Conservation (phyloP, 306 rosid species). For the Acacia crassicarpa region DNA sequence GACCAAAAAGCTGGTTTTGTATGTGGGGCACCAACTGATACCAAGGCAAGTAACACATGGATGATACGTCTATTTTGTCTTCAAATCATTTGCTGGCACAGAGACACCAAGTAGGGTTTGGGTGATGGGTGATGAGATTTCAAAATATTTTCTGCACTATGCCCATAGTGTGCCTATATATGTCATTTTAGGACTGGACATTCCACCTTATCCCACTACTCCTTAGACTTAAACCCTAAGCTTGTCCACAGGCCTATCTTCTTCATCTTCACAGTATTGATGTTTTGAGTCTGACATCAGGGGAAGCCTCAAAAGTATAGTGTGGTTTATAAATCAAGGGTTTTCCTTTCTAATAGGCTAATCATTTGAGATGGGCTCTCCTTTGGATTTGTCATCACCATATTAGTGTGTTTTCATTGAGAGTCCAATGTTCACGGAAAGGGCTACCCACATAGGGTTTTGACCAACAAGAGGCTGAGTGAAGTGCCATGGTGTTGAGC, state of each 20-base stretch:
- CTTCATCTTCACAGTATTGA: not conserved
- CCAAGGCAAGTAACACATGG: not conserved
- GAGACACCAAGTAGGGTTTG: not conserved
- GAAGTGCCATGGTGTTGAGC: no score
- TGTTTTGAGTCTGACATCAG: no score
- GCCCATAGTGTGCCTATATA: not conserved
- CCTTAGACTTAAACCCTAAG: conserved; percentile 15
- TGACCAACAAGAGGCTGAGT: no score
- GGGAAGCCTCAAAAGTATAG: no score
- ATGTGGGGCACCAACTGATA: not conserved
- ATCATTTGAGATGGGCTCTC: no score
- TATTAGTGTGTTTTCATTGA: no score
- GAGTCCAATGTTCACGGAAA: no score
- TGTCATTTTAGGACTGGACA: conserved; percentile 34
- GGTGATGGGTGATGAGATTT: not conserved
- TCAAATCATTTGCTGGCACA: not conserved
- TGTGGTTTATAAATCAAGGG: no score
- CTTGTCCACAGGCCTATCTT: conserved; percentile 2
- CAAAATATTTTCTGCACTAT: not conserved
- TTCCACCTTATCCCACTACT: conserved; percentile 29
- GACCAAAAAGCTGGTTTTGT: not conserved
- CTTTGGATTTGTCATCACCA: no score
- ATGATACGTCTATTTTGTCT: not conserved
- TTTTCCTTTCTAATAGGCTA: no score
- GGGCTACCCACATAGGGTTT: no score